These are phyloP conservation scores for Escovopsis sp. DNA, from an alignment of 2,329 filamentous ascomycete genomes.

Conservation along the genomic window DNA sequence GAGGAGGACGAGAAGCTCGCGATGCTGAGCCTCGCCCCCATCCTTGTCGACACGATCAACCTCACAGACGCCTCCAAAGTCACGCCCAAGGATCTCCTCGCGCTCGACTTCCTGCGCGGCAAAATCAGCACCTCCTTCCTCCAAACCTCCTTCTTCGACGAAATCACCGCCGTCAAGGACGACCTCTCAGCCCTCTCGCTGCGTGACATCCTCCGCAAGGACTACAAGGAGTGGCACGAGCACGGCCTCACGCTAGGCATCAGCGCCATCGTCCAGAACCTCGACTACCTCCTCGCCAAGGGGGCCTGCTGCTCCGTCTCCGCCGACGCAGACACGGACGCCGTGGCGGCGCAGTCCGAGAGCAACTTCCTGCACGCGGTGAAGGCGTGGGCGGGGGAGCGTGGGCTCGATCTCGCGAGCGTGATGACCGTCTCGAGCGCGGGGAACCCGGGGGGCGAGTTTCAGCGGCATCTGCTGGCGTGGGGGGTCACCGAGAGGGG, in stretches of 20 bases:
- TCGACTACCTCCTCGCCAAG: conserved; percentile 43
- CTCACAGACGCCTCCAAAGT: conserved; percentile 49
- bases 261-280: conserved; percentile 45
- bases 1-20: conserved; percentile 44
- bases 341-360: conserved; percentile 23
- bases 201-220: conserved; percentile 58
- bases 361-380: conserved; percentile 32
- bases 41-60: conserved; percentile 59
- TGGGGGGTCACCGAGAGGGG: conserved; percentile 42
- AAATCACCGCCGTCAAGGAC: conserved; percentile 49
- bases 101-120: conserved; percentile 43
- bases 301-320: too few species aligned
- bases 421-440: conserved; percentile 69
- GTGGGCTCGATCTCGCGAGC: conserved; percentile 43
- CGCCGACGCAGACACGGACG: too few species aligned
- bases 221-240: conserved; percentile 69
- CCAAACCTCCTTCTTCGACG: conserved; percentile 40
- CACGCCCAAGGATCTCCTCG: conserved; percentile 41
- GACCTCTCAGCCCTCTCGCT: conserved; percentile 46
- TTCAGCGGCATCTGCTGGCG: conserved; percentile 52
- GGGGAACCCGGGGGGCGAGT: conserved; percentile 36
- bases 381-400: conserved; percentile 37
- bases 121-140: conserved; percentile 28
- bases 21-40: conserved; percentile 50
- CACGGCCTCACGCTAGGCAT: conserved; percentile 46